phyloP scores from a whole-genome alignment of 1,139 yeast species.

The Candida gigantensis region DNA sequence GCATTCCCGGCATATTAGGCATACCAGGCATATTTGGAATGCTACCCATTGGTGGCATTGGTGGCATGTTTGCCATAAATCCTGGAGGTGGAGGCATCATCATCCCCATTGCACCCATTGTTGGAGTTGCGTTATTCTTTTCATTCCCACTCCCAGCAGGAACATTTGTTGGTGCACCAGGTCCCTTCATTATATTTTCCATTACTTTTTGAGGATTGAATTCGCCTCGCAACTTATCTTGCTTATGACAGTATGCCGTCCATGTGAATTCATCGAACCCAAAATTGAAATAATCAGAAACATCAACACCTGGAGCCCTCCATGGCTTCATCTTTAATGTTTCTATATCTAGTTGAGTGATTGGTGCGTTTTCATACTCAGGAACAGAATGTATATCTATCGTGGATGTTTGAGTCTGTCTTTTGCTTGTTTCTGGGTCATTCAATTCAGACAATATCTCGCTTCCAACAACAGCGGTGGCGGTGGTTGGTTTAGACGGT shows the following conservation, averaged over 20 bases:
- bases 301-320: slow-evolving; percentile 96
- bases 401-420: slow-evolving; percentile 34
- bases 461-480: slow-evolving; percentile 24
- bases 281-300: slow-evolving; percentile 90
- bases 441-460: slow-evolving; percentile 23
- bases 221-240: slow-evolving; percentile 77
- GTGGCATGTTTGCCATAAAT: slow-evolving; percentile 15
- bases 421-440: slow-evolving; percentile 50
- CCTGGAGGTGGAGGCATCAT: slow-evolving; percentile 14
- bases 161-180: too few relatives aligned
- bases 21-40: slow-evolving; percentile 19
- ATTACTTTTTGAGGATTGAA: slow-evolving; percentile 63
- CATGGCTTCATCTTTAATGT: slow-evolving; percentile 92
- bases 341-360: slow-evolving; percentile 81
- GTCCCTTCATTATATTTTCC: slow-evolving; percentile 42
- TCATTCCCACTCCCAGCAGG: neutral
- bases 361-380: slow-evolving; percentile 76
- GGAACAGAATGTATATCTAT: slow-evolving; percentile 82
- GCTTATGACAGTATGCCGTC: slow-evolving; percentile 90
- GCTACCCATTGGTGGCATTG: slow-evolving; percentile 4
- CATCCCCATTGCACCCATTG: slow-evolving; percentile 8
- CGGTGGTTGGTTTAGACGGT: slow-evolving; percentile 23
- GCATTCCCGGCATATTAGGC: slow-evolving; percentile 21
- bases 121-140: neutral
- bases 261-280: slow-evolving; percentile 97